Evolutionary conservation across 2,329 filamentous ascomycete species (phyloP).

Genomic region (Claviceps purpurea): DNA sequence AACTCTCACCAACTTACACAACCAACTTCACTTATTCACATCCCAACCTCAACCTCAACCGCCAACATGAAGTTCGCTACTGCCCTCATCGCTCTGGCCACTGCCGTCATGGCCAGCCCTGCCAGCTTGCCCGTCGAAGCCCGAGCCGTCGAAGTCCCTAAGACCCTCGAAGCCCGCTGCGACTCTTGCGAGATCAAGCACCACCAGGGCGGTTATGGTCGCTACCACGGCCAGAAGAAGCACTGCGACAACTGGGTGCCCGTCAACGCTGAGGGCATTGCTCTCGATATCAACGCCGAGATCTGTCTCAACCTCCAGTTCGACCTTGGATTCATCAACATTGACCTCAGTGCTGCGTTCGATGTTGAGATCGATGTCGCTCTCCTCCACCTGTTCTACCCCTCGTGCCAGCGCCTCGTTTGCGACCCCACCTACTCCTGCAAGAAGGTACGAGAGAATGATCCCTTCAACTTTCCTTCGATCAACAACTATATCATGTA

Average conservation of each 20-base stretch:
- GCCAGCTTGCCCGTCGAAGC: background rate
- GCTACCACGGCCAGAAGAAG: background rate
- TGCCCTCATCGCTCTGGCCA: background rate
- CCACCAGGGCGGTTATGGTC: background rate
- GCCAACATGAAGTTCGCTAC: constrained; percentile 2
- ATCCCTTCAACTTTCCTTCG: too few relatives aligned
- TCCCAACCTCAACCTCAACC: background rate
- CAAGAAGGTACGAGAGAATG: background rate
- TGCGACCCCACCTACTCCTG: background rate
- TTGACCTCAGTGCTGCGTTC: background rate
- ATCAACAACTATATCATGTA: too few relatives aligned
- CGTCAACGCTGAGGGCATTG: background rate
- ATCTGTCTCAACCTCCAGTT: background rate
- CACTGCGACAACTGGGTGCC: constrained; percentile 1
- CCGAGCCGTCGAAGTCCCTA: too few relatives aligned
- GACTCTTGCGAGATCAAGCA: background rate
- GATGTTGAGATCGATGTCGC: background rate
- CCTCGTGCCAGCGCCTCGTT: background rate
- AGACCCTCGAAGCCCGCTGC: background rate
- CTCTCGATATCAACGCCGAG: background rate
- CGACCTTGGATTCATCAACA: background rate
- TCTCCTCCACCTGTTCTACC: background rate
- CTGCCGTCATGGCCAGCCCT: constrained; percentile 2
- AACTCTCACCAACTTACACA: background rate
- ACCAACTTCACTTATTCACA: background rate